Percentiles rank a stretch among this genome's conserved stretches.
Conservation (phyloP, 1,139 yeast genomes). For the Candida neerlandica region DNA sequence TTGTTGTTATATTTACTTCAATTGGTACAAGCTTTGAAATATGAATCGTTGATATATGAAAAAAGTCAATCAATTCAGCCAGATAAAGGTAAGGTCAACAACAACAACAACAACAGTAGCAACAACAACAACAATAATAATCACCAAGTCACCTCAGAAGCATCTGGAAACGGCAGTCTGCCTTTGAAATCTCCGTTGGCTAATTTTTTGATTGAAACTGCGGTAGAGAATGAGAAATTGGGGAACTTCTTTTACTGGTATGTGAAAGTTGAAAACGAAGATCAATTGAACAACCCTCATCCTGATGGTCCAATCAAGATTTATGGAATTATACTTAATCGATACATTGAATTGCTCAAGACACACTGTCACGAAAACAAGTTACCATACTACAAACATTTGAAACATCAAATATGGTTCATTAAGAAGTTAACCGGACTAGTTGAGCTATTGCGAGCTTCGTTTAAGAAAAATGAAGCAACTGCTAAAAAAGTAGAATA, state of each 20-base stretch:
- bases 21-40: slow-evolving; percentile 88
- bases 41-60: slow-evolving; percentile 49
- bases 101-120: slow-evolving; percentile 10
- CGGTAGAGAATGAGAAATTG: slow-evolving; percentile 63
- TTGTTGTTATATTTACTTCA: slow-evolving; percentile 81
- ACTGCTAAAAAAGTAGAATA: slow-evolving; percentile 47
- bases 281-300: slow-evolving; percentile 43
- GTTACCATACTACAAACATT: slow-evolving; percentile 38
- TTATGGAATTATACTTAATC: slow-evolving; percentile 40
- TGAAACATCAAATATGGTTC: slow-evolving; percentile 49
- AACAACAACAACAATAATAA: slow-evolving; percentile 1
- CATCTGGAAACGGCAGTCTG: slow-evolving; percentile 7
- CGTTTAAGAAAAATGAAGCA: slow-evolving; percentile 48
- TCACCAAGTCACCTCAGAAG: too few species aligned
- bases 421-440: slow-evolving; percentile 44
- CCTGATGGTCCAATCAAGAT: slow-evolving; percentile 20
- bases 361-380: slow-evolving; percentile 31
- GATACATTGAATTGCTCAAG: slow-evolving; percentile 42
- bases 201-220: slow-evolving; percentile 72
- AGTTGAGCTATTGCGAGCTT: slow-evolving; percentile 42
- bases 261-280: slow-evolving; percentile 83
- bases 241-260: slow-evolving; percentile 93
- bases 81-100: slow-evolving; percentile 7
- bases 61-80: slow-evolving; percentile 10
- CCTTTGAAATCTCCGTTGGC: slow-evolving; percentile 64